Conservation (phyloP, 2,329 filamentous ascomycete species). For the Clonostachys solani region DNA sequence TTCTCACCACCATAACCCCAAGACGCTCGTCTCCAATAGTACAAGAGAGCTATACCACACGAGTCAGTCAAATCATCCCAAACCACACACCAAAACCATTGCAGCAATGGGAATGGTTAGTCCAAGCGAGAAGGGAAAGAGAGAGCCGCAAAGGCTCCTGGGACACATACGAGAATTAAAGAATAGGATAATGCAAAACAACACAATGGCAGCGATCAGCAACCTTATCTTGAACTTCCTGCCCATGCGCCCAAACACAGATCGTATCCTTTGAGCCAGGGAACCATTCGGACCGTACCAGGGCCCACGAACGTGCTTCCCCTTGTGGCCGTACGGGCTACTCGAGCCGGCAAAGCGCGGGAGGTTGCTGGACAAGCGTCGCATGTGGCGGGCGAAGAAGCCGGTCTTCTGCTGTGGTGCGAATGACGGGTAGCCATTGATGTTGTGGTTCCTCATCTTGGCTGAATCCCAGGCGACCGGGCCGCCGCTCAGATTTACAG, state of each 20-base stretch:
- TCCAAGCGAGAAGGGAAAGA: too few species aligned
- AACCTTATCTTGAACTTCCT: conserved; percentile 63
- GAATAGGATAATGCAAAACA: conserved; percentile 61
- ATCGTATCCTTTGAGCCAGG: conserved; percentile 40
- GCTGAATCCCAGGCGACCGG: conserved; percentile 78
- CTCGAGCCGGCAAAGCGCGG: conserved; percentile 60
- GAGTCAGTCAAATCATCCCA: neutral
- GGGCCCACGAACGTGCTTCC: conserved; percentile 62
- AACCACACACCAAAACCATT: too few species aligned
- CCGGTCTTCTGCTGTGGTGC: conserved; percentile 71
- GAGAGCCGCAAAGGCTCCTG: neutral
- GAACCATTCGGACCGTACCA: conserved; percentile 37
- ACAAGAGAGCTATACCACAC: conserved; percentile 38
- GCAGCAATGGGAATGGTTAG: too few species aligned
- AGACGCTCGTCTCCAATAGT: conserved; percentile 66
- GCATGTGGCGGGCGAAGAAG: conserved; percentile 83
- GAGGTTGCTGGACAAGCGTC: conserved; percentile 73
- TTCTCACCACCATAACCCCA: conserved; percentile 82
- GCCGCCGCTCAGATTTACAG: conserved; percentile 51
- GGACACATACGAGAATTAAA: conserved; percentile 67
- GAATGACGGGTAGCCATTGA: conserved; percentile 74
- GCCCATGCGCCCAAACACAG: conserved; percentile 45
- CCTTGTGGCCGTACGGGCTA: conserved; percentile 66
- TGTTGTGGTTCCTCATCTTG: conserved; percentile 69
- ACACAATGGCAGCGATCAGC: conserved; percentile 52